phyloP scores from a whole-genome alignment of 2,329 filamentous ascomycete genomes.

The Botrytis cinerea region DNA sequence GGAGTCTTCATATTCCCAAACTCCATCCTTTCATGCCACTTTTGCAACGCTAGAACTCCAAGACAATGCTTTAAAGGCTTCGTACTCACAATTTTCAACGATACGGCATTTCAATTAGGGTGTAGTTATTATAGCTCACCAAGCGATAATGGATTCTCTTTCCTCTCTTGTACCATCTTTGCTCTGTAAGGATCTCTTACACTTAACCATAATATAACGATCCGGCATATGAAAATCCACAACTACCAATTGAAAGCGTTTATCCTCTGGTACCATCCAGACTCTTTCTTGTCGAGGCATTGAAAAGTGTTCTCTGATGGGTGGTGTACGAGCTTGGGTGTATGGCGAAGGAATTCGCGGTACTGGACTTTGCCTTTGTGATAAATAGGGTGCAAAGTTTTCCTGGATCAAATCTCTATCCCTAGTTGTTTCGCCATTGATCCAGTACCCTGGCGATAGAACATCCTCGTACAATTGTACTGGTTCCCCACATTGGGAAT shows the following conservation, averaged over 20 bases:
- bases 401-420: not conserved
- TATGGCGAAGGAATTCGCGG: conserved; percentile 10
- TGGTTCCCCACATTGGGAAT: not conserved
- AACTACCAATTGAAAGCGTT: conserved; percentile 34
- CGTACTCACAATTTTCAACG: not conserved
- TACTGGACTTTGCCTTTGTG: conserved; percentile 2
- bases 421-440: not conserved
- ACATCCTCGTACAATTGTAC: not conserved
- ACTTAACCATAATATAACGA: conserved; percentile 36
- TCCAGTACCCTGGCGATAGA: not conserved
- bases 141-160: conserved; percentile 37
- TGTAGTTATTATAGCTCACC: conserved; percentile 28
- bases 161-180: conserved; percentile 35
- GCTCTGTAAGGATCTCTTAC: conserved; percentile 29
- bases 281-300: not conserved
- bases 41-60: conserved; percentile 1
- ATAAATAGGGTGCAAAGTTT: conserved; percentile 7
- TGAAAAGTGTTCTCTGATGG: not conserved
- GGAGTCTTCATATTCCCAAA: not conserved
- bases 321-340: not conserved
- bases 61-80: not conserved
- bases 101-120: not conserved
- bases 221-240: conserved; percentile 37
- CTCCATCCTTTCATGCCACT: not conserved
- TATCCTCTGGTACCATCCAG: conserved; percentile 36